phyloP scores from a whole-genome alignment of 2,329 filamentous ascomycete genomes.

The Fusarium zealandicum region DNA sequence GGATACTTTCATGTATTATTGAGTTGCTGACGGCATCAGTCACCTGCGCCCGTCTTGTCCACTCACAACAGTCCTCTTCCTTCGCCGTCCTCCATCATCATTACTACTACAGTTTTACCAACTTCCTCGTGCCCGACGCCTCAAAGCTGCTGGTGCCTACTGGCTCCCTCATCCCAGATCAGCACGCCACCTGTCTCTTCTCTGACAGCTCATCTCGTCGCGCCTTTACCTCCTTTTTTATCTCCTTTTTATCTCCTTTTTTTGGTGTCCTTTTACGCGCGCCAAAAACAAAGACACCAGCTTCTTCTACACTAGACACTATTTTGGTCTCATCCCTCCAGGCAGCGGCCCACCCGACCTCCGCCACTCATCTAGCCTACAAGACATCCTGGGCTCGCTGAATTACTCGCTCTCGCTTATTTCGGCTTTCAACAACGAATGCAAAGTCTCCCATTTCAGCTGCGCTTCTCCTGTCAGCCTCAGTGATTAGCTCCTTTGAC shows the following conservation, averaged over 20 bases:
- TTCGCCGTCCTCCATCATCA: slow-evolving; percentile 15
- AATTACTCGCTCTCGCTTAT: slow-evolving; percentile 27
- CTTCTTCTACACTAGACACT: slow-evolving; percentile 16
- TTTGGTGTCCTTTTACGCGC: slow-evolving; percentile 2
- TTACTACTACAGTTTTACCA: neutral
- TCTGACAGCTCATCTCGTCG: slow-evolving; percentile 13
- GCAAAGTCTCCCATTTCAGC: slow-evolving; percentile 6
- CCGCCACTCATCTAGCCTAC: slow-evolving; percentile 23
- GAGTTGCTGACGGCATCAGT: slow-evolving; percentile 19
- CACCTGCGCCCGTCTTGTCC: slow-evolving; percentile 4
- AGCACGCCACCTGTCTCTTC: slow-evolving; percentile 10
- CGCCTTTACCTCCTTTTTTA: neutral
- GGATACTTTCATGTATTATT: neutral
- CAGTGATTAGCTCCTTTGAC: slow-evolving; percentile 10
- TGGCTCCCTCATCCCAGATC: slow-evolving; percentile 14
- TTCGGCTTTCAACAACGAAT: slow-evolving; percentile 12
- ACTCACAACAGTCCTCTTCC: slow-evolving; percentile 16
- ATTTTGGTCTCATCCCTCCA: slow-evolving; percentile 11
- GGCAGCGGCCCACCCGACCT: slow-evolving; percentile 22
- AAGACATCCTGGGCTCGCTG: slow-evolving; percentile 5
- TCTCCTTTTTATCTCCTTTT: slow-evolving; percentile 19
- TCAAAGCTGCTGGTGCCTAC: slow-evolving; percentile 8
- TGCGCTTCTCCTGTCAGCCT: slow-evolving; percentile 4
- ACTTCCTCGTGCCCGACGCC: slow-evolving; percentile 15
- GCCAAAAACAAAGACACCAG: slow-evolving; percentile 17